phyloP scores from a whole-genome alignment of 495 filamentous ascomycete genomes.

The Penicillium cinerascens region DNA sequence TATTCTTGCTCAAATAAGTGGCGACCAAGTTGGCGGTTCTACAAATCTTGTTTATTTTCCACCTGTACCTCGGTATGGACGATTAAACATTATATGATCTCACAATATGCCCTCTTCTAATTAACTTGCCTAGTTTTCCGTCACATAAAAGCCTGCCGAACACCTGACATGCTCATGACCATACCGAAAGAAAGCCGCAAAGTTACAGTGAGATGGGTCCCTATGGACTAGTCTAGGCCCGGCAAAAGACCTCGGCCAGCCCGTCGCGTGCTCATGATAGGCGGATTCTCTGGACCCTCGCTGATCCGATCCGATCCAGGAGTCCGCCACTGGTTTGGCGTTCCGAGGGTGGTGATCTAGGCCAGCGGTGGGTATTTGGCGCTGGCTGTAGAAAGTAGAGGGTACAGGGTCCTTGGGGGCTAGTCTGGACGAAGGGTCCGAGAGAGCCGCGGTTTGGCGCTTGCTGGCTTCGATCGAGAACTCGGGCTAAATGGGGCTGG shows the following conservation, averaged over 20 bases:
- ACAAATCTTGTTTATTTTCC: too few relatives aligned
- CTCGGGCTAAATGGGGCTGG: not conserved
- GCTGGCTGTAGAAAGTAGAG: too few relatives aligned
- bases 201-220: not conserved
- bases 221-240: not conserved
- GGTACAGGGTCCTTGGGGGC: not conserved
- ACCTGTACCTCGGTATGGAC: too few relatives aligned
- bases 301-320: slow-evolving; percentile 9
- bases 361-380: too few relatives aligned
- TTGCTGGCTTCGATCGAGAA: not conserved
- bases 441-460: not conserved
- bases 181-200: not conserved
- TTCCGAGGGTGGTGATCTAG: not conserved
- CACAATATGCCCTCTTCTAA: too few relatives aligned
- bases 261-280: not conserved
- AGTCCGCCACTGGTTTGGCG: not conserved
- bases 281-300: slow-evolving; percentile 9
- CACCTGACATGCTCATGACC: too few relatives aligned
- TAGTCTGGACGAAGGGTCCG: not conserved
- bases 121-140: too few relatives aligned
- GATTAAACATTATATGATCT: too few relatives aligned
- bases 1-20: too few relatives aligned
- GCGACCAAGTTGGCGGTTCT: too few relatives aligned
- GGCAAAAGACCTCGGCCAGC: too few relatives aligned
- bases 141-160: too few relatives aligned